Percentiles rank a stretch among this genome's conserved stretches.
These are phyloP conservation scores for Huntiella abstrusa DNA, from an alignment of 2,329 filamentous ascomycete genomes.

Conservation along the genomic window DNA sequence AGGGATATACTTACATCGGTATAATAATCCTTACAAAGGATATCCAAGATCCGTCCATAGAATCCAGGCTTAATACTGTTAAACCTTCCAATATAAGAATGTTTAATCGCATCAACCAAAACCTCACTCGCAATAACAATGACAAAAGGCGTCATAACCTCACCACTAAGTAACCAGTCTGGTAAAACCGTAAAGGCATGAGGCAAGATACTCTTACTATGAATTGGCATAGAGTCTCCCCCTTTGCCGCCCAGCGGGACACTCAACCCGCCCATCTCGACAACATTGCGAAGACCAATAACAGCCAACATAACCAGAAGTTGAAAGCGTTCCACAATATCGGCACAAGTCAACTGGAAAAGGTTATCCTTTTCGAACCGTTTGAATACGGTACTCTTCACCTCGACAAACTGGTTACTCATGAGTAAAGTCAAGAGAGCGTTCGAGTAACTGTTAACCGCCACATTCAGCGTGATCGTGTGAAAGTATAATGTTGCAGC, in stretches of 20 bases:
- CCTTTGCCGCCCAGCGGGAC: slow-evolving; percentile 27
- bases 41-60: slow-evolving; percentile 77
- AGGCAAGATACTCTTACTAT: slow-evolving; percentile 59
- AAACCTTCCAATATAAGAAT: slow-evolving; percentile 95
- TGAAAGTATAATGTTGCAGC: slow-evolving; percentile 86
- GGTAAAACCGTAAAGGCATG: slow-evolving; percentile 83
- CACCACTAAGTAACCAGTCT: slow-evolving; percentile 55
- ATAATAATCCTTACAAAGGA: slow-evolving; percentile 95
- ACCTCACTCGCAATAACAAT: slow-evolving; percentile 93
- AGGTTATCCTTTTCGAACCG: slow-evolving; percentile 96
- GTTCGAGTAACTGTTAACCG: slow-evolving; percentile 96
- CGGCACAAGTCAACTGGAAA: slow-evolving; percentile 89
- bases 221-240: slow-evolving; percentile 32
- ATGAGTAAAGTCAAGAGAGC: slow-evolving; percentile 78
- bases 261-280: slow-evolving; percentile 78
- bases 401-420: slow-evolving; percentile 97
- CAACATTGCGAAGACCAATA: slow-evolving; percentile 87
- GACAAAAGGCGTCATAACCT: slow-evolving; percentile 81
- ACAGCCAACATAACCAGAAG: slow-evolving; percentile 95
- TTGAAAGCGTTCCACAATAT: slow-evolving; percentile 93
- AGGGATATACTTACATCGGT: slow-evolving; percentile 45
- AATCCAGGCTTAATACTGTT: slow-evolving; percentile 89
- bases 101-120: slow-evolving; percentile 91
- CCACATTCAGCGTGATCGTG: slow-evolving; percentile 92
- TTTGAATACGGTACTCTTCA: slow-evolving; percentile 97